These are phyloP conservation scores for Colletotrichum agaves DNA, from an alignment of 2,329 filamentous ascomycete species.

Conservation along the genomic window DNA sequence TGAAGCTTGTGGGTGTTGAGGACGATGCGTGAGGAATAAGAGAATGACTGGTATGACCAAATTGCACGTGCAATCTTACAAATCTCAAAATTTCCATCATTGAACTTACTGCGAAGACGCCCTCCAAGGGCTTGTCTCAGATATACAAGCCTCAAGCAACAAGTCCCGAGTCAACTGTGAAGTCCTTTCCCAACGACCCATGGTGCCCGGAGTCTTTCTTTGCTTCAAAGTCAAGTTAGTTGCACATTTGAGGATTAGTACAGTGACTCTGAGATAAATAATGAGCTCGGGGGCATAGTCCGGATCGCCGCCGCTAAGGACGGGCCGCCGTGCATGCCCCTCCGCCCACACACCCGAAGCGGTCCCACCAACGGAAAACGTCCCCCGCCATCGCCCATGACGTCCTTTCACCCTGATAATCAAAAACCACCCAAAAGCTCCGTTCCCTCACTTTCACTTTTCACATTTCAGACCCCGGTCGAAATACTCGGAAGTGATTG, in stretches of 20 bases:
- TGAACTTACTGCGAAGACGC: no score
- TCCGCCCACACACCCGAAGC: slow-evolving; percentile 17
- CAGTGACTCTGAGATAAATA: neutral
- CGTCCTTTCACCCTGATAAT: slow-evolving; percentile 17
- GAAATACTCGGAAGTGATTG: neutral
- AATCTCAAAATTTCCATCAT: no score
- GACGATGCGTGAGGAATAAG: slow-evolving; percentile 22
- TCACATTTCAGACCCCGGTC: neutral
- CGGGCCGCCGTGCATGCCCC: slow-evolving; percentile 13
- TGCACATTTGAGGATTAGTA: neutral
- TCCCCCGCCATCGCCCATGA: slow-evolving; percentile 22
- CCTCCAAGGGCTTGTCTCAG: slow-evolving; percentile 2
- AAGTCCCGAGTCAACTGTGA: no score
- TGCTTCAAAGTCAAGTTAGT: no score
- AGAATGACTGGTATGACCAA: neutral
- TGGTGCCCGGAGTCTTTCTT: no score
- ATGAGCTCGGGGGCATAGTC: neutral
- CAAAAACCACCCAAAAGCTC: neutral
- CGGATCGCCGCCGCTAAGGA: slow-evolving; percentile 17
- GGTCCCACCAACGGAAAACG: slow-evolving; percentile 32
- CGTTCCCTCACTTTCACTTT: neutral
- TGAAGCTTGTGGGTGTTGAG: slow-evolving; percentile 32
- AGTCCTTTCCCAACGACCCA: no score
- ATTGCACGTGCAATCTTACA: no score
- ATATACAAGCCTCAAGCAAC: neutral